Percentiles rank a stretch among this genome's conserved stretches.
Conservation (phyloP, 2,329 filamentous ascomycete species). For the Alternaria hordeiaustralica region DNA sequence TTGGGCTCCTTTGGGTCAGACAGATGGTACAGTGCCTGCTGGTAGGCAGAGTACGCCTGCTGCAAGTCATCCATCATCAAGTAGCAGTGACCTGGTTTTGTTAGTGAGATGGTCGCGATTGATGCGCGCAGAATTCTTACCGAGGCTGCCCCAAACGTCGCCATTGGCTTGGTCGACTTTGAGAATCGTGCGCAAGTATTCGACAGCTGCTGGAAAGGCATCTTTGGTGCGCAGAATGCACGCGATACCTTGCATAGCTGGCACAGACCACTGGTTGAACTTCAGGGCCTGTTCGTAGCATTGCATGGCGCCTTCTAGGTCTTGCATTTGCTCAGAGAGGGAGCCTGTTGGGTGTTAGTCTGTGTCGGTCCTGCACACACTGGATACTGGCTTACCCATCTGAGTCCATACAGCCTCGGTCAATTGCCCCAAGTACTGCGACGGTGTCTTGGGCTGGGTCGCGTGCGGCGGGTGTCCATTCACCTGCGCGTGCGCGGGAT, state of each 20-base stretch:
- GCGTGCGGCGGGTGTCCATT: constrained; percentile 63
- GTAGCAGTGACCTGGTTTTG: constrained; percentile 82
- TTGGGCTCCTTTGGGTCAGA: constrained; percentile 97
- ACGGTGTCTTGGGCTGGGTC: constrained; percentile 66
- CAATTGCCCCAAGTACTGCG: constrained; percentile 76
- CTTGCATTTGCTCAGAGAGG: constrained; percentile 85
- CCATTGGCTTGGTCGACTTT: constrained; percentile 90
- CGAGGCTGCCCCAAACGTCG: constrained; percentile 94
- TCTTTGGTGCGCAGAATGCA: constrained; percentile 90
- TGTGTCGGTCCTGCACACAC: constrained; percentile 15
- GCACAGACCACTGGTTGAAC: constrained; percentile 86
- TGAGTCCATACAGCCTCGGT: constrained; percentile 93
- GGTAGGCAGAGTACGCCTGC: constrained; percentile 95
- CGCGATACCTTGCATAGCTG: constrained; percentile 93
- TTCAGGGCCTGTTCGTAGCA: constrained; percentile 90
- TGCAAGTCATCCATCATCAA: constrained; percentile 99
- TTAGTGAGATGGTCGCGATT: constrained; percentile 15
- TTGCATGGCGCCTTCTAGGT: constrained; percentile 84
- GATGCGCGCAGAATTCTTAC: constrained; percentile 56
- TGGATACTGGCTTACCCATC: constrained; percentile 69
- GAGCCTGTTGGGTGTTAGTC: constrained; percentile 64
- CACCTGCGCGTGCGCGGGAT: constrained; percentile 65
- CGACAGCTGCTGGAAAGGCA: constrained; percentile 90
- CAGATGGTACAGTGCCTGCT: constrained; percentile 91
- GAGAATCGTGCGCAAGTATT: constrained; percentile 88